Conservation (phyloP, 202 grass and related monocot species). For the Zoysia matrella region DNA sequence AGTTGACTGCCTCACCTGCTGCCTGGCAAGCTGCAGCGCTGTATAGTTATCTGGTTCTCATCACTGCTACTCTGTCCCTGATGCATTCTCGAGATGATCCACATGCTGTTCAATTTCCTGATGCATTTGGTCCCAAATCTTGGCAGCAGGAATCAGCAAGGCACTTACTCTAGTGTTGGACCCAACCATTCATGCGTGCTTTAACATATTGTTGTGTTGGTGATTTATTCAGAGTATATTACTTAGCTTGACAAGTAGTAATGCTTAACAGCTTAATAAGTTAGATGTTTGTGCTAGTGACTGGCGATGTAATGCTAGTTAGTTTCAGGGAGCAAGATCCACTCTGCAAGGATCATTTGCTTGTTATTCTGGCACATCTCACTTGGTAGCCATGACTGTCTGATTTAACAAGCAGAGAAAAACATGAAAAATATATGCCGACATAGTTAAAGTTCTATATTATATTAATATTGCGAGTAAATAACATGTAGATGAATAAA, state of each 20-base stretch:
- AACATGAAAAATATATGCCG: neutral
- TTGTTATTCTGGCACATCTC: conserved; percentile 8
- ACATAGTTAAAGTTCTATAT: neutral
- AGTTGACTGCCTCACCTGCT: neutral
- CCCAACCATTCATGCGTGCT: conserved; percentile 1
- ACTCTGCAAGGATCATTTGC: neutral
- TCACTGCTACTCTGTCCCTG: conserved; percentile 9
- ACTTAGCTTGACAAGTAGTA: neutral
- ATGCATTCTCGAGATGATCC: conserved; percentile 32
- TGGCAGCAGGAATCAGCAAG: conserved; percentile 19
- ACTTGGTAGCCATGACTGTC: neutral
- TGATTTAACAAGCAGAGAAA: neutral
- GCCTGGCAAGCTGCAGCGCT: conserved; percentile 21
- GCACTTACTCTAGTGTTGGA: conserved; percentile 23
- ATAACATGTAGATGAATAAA: neutral
- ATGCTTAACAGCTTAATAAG: neutral
- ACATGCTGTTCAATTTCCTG: conserved; percentile 6
- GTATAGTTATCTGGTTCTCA: conserved; percentile 4
- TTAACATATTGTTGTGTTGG: neutral
- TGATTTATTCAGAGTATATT: neutral
- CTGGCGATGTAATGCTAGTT: conserved; percentile 16
- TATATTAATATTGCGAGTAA: neutral
- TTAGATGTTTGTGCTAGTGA: neutral
- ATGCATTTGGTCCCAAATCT: conserved; percentile 19
- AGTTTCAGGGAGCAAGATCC: neutral